Conservation (phyloP, 2,329 filamentous ascomycete genomes). For the Chalara sp. region DNA sequence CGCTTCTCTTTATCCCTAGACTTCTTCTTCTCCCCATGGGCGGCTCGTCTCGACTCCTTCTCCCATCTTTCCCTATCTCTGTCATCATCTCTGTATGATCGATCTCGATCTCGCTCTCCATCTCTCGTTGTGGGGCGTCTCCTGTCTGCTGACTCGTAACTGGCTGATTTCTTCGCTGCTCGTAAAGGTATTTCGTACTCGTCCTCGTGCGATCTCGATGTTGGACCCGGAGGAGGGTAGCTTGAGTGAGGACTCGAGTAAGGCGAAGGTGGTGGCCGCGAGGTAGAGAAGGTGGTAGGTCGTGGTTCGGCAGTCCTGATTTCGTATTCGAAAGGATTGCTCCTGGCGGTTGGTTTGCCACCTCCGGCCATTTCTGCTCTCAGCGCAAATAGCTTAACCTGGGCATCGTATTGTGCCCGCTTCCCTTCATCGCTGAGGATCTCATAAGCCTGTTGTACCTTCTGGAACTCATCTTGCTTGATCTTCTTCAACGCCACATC, state of each 20-base stretch:
- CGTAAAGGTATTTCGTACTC: constrained; percentile 38
- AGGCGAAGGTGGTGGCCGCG: constrained; percentile 20
- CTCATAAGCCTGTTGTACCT: constrained; percentile 89
- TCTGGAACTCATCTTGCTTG: constrained; percentile 85
- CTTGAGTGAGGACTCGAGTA: constrained; percentile 12
- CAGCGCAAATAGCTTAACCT: constrained; percentile 57
- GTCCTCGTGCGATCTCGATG: constrained; percentile 39
- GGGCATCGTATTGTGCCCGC: constrained; percentile 71
- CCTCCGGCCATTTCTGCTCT: constrained; percentile 40
- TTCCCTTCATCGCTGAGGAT: constrained; percentile 72
- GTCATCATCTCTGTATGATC: constrained; percentile 24
- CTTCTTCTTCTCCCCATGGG: constrained; percentile 25
- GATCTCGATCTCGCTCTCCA: constrained; percentile 28
- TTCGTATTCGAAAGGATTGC: constrained; percentile 36
- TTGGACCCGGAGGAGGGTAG: not conserved
- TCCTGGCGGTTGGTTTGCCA: constrained; percentile 30
- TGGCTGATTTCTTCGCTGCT: constrained; percentile 38
- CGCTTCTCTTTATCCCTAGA: constrained; percentile 32
- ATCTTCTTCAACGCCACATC: constrained; percentile 58
- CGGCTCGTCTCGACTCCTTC: constrained; percentile 25
- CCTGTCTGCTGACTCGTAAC: constrained; percentile 33
- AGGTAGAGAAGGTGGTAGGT: constrained; percentile 29
- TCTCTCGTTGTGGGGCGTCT: constrained; percentile 23
- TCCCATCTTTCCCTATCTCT: constrained; percentile 22
- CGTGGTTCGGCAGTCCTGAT: constrained; percentile 45